Evolutionary conservation across 2,329 filamentous ascomycete genomes (phyloP).

Genomic region (Pestalotiopsis sp.): DNA sequence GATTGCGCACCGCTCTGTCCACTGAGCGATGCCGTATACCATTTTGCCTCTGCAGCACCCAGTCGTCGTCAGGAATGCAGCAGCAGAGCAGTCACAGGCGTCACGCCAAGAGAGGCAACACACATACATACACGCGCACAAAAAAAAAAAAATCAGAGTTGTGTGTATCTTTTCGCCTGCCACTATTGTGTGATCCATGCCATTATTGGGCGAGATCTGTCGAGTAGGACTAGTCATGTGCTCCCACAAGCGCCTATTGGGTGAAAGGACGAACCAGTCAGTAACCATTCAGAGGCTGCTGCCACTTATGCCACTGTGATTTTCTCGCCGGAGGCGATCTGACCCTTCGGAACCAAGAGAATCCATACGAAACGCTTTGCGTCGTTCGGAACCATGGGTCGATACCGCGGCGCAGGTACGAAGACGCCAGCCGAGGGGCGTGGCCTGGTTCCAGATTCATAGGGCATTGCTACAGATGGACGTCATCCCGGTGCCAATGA

Average conservation of each 20-base stretch:
- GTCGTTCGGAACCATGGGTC: not conserved
- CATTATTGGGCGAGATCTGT: not conserved
- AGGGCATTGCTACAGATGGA: slow-evolving; percentile 1
- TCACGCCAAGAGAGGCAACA: slow-evolving; percentile 6
- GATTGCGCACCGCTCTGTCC: not conserved
- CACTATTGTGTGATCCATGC: not conserved
- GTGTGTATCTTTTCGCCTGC: not conserved
- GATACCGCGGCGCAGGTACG: not conserved
- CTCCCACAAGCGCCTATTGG: slow-evolving; percentile 7
- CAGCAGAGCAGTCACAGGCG: not conserved
- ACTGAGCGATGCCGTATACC: slow-evolving; percentile 7
- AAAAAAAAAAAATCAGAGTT: not conserved
- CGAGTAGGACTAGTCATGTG: not conserved
- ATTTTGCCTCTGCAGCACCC: slow-evolving; percentile 14
- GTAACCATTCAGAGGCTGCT: not conserved
- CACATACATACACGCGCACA: not conserved
- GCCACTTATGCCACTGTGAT: not conserved
- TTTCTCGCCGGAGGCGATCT: not conserved
- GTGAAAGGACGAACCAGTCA: not conserved
- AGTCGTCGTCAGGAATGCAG: not conserved
- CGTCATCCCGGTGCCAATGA: slow-evolving; percentile 3
- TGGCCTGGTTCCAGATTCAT: slow-evolving; percentile 1
- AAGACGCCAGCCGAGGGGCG: not conserved
- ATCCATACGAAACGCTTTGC: slow-evolving; percentile 4
- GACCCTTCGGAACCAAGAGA: not conserved